Evolutionary conservation across 1,284 basidiomycete genomes (phyloP).

Genomic region (Volvariella volvacea): DNA sequence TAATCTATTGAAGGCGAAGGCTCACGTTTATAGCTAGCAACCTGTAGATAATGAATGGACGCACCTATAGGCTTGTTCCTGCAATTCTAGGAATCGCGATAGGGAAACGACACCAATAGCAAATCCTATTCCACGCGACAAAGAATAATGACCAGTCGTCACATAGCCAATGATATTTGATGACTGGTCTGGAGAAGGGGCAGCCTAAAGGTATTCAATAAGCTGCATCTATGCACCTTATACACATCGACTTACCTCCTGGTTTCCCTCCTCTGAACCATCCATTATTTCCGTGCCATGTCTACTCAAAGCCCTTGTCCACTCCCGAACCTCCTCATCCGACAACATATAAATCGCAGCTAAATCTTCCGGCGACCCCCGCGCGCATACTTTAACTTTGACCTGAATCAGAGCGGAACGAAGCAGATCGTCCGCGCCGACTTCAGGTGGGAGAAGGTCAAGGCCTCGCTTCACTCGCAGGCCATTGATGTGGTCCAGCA

Average conservation of each 20-base stretch:
- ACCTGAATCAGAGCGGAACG: slow-evolving; percentile 61
- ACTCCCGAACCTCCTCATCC: slow-evolving; percentile 41
- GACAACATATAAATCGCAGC: slow-evolving; percentile 61
- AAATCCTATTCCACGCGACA: slow-evolving; percentile 68
- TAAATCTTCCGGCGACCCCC: slow-evolving; percentile 71
- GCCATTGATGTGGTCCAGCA: slow-evolving; percentile 52
- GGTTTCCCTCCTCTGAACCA: slow-evolving; percentile 15
- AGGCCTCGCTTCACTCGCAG: slow-evolving; percentile 50
- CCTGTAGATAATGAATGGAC: slow-evolving; percentile 3
- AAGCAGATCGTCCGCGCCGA: slow-evolving; percentile 39
- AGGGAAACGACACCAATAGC: slow-evolving; percentile 70
- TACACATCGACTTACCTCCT: not conserved
- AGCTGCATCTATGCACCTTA: not conserved
- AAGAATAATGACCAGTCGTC: slow-evolving; percentile 74
- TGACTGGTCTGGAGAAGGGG: slow-evolving; percentile 22
- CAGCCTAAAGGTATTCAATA: too few species aligned
- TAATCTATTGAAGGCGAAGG: slow-evolving; percentile 3
- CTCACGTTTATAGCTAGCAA: slow-evolving; percentile 9
- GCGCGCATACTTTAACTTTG: slow-evolving; percentile 47
- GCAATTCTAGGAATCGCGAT: slow-evolving; percentile 41
- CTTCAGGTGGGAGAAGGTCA: slow-evolving; percentile 24
- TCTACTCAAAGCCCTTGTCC: slow-evolving; percentile 30
- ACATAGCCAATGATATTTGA: slow-evolving; percentile 68
- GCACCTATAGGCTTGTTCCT: slow-evolving; percentile 46
- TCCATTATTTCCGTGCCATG: slow-evolving; percentile 3